phyloP scores from a whole-genome alignment of 2,329 filamentous ascomycete genomes.

The Aureobasidium leucospermi region DNA sequence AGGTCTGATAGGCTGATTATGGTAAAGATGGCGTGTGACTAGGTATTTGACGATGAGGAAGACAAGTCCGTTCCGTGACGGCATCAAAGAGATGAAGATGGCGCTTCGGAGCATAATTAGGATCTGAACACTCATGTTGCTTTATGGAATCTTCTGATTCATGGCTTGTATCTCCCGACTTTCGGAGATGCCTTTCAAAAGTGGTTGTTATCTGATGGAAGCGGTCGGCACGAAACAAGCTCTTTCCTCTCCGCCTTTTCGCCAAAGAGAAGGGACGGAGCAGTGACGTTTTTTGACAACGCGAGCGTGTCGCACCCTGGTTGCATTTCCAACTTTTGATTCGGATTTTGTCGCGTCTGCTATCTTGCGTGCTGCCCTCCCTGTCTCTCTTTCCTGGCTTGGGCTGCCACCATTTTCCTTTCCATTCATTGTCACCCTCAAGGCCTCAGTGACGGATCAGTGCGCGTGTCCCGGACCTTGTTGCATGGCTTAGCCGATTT shows the following conservation, averaged over 20 bases:
- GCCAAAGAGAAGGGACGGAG: not conserved
- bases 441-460: not conserved
- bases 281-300: not conserved
- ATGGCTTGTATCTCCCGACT: no score
- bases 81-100: not conserved
- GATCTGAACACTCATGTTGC: not conserved
- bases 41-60: not conserved
- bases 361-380: not conserved
- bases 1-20: not conserved
- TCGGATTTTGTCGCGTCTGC: not conserved
- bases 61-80: not conserved
- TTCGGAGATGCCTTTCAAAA: no score
- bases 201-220: not conserved
- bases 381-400: not conserved
- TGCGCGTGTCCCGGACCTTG: constrained; percentile 1
- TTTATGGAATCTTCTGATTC: no score
- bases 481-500: constrained; percentile 9
- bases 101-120: not conserved
- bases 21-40: not conserved
- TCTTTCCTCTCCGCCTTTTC: not conserved
- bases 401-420: not conserved
- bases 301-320: not conserved
- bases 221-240: not conserved
- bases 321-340: constrained; percentile 1
- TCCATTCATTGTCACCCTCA: not conserved